A percentile compares a stretch with the other conserved stretches of the same genome.
These are phyloP conservation scores for Fusarium sp. DNA, from an alignment of 2,329 filamentous ascomycete species.

Conservation along the genomic window DNA sequence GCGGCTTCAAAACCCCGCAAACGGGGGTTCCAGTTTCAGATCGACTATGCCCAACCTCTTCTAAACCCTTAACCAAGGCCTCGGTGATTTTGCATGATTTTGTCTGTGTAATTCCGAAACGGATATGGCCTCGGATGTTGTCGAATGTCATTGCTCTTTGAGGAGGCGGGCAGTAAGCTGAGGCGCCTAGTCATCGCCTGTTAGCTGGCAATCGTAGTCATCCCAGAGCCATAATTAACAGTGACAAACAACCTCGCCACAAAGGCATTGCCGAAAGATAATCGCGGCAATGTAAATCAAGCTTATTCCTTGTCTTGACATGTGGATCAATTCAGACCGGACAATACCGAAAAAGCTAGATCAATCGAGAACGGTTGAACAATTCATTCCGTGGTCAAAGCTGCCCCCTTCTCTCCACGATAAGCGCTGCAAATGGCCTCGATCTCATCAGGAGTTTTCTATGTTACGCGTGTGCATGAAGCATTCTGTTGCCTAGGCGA, in stretches of 20 bases:
- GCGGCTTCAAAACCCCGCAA: conserved; percentile 17
- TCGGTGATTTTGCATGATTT: background rate
- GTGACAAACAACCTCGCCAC: background rate
- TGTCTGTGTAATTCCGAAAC: background rate
- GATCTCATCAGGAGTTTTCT: conserved; percentile 3
- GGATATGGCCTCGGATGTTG: background rate
- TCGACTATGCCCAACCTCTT: conserved; percentile 30
- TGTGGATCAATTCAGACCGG: background rate
- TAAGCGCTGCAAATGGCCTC: conserved; percentile 10
- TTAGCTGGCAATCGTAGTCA: background rate
- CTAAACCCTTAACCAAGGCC: conserved; percentile 1
- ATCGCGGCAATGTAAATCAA: background rate
- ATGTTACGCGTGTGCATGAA: conserved; percentile 8
- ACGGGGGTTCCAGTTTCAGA: conserved; percentile 17
- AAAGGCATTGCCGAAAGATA: background rate
- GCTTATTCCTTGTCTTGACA: conserved; percentile 1
- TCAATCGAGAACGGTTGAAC: background rate
- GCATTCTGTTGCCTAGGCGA: conserved; percentile 1
- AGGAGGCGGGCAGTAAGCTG: background rate
- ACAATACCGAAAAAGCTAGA: background rate
- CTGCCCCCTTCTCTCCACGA: background rate
- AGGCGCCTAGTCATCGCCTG: background rate
- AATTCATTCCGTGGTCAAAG: background rate
- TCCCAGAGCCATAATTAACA: background rate
- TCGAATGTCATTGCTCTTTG: background rate